These are phyloP conservation scores for Quercus variabilis DNA, from an alignment of 306 rosid species.

Conservation along the genomic window DNA sequence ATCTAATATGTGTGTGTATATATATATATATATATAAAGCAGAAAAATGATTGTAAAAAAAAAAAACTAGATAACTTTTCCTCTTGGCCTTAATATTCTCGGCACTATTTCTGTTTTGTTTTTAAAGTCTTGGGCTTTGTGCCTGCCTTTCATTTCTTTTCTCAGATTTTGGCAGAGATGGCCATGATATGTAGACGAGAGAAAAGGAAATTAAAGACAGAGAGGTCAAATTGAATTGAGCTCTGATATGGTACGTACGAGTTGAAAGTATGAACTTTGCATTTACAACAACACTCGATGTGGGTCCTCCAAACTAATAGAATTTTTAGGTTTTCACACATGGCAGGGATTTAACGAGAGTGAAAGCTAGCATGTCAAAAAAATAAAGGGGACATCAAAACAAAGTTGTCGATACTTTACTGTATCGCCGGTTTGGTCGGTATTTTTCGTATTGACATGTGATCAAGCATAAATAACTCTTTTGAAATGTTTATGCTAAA, in stretches of 20 bases:
- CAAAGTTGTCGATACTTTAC: too few species aligned
- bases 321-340: not conserved
- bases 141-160: slow-evolving; percentile 62
- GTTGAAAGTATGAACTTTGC: not conserved
- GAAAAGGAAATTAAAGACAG: not conserved
- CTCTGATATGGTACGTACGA: not conserved
- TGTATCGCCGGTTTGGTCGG: too few species aligned
- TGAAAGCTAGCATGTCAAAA: not conserved
- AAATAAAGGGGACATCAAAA: not conserved
- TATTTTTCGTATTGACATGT: too few species aligned
- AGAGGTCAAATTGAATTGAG: slow-evolving; percentile 24
- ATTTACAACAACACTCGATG: not conserved
- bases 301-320: not conserved
- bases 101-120: slow-evolving; percentile 46
- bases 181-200: slow-evolving; percentile 44
- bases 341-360: not conserved
- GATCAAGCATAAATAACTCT: too few species aligned
- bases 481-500: too few species aligned
- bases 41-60: slow-evolving; percentile 9
- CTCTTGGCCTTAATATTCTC: slow-evolving; percentile 51
- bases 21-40: too few species aligned
- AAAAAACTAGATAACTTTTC: slow-evolving; percentile 14
- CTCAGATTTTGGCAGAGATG: slow-evolving; percentile 68
- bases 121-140: slow-evolving; percentile 65
- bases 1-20: not conserved